A percentile compares a stretch with the other conserved stretches of the same genome.
phyloP scores from a whole-genome alignment of 345 rosid species.

The Eucalyptus curtisii region DNA sequence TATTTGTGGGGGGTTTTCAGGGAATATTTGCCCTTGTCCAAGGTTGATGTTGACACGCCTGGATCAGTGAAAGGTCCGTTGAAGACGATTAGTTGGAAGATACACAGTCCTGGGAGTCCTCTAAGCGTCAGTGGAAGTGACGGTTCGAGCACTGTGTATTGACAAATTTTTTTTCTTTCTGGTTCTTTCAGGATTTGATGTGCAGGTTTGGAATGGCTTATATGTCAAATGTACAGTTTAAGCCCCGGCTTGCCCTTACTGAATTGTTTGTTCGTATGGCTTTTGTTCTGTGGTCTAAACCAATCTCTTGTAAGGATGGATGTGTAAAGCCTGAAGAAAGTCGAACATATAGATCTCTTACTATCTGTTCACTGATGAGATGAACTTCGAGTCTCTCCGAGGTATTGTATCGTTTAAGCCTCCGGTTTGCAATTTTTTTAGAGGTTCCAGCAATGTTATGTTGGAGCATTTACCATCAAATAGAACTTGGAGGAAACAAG shows the following conservation, averaged over 20 bases:
- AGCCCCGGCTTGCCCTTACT: neutral
- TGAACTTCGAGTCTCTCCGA: neutral
- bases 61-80: neutral
- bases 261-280: neutral
- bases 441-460: neutral
- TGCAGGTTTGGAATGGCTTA: neutral
- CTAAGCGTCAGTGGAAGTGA: neutral
- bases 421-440: neutral
- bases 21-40: neutral
- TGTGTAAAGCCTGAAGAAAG: neutral
- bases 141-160: neutral
- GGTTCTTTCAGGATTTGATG: neutral
- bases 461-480: neutral
- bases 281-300: neutral
- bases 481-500: neutral
- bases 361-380: neutral
- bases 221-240: neutral
- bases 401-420: neutral
- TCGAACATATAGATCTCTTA: neutral
- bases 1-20: constrained; percentile 75
- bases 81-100: neutral
- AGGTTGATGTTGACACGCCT: neutral
- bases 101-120: neutral
- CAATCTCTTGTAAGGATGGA: neutral
- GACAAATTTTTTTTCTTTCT: neutral